These are phyloP conservation scores for Chlorella sorokiniana DNA, from an alignment of 139 green algal species.

Conservation along the genomic window DNA sequence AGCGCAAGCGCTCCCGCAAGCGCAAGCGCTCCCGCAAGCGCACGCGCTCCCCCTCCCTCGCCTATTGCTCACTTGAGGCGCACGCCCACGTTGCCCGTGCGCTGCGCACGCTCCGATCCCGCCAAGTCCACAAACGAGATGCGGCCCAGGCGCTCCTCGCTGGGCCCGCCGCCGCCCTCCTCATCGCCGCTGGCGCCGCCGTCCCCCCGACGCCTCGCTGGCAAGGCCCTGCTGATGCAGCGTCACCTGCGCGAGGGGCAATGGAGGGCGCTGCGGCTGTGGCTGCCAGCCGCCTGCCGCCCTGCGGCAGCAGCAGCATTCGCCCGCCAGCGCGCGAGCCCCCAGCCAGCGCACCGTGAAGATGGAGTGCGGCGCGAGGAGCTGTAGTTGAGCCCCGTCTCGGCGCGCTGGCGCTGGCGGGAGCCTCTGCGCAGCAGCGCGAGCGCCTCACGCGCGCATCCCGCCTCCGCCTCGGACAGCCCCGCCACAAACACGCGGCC, in stretches of 20 bases:
- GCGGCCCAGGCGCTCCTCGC: slow-evolving; percentile 37
- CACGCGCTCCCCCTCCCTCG: background rate
- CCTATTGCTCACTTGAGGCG: slow-evolving; percentile 68
- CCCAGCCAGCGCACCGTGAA: slow-evolving; percentile 59
- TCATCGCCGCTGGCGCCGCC: background rate
- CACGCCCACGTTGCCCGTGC: slow-evolving; percentile 71
- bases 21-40: no score
- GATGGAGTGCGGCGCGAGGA: slow-evolving; percentile 78
- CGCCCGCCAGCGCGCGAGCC: background rate
- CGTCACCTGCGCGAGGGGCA: slow-evolving; percentile 15
- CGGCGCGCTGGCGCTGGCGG: slow-evolving; percentile 53
- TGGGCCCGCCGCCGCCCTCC: background rate
- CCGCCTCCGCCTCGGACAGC: slow-evolving; percentile 49
- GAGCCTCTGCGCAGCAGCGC: slow-evolving; percentile 50
- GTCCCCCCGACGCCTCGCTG: background rate
- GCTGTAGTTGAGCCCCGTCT: slow-evolving; percentile 71
- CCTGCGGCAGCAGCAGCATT: background rate
- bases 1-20: no score
- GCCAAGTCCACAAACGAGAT: slow-evolving; percentile 83
- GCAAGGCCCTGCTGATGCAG: slow-evolving; percentile 24
- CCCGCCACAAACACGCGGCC: slow-evolving; percentile 58
- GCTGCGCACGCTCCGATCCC: slow-evolving; percentile 68
- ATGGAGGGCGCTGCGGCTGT: background rate
- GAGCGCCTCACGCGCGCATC: slow-evolving; percentile 49
- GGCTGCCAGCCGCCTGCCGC: background rate